phyloP scores from a whole-genome alignment of 1,284 basidiomycete species.

The Pisolithus thermaeus region DNA sequence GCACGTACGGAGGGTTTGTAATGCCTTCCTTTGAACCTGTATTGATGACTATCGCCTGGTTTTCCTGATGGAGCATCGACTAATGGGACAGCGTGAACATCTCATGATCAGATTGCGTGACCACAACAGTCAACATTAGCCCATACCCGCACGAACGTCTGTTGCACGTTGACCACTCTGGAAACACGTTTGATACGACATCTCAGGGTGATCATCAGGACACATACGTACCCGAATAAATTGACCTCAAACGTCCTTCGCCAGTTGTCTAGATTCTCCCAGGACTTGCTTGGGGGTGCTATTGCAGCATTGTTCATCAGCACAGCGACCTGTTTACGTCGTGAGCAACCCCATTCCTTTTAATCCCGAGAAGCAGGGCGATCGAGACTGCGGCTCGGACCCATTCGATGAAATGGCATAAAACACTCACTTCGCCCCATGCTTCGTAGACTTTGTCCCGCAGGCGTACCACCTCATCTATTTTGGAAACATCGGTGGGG shows the following conservation, averaged over 20 bases:
- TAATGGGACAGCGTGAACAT: constrained; percentile 19
- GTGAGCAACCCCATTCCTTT: neutral
- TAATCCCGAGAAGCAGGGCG: neutral
- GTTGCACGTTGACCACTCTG: constrained; percentile 83
- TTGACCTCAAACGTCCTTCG: constrained; percentile 74
- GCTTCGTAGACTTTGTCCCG: constrained; percentile 79
- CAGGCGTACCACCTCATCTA: constrained; percentile 66
- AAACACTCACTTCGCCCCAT: constrained; percentile 79
- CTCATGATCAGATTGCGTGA: neutral
- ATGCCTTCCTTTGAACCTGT: constrained; percentile 94
- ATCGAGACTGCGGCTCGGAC: constrained; percentile 9
- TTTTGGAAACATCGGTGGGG: constrained; percentile 75
- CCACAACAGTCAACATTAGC: neutral
- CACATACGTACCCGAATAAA: constrained; percentile 55
- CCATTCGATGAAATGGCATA: constrained; percentile 12
- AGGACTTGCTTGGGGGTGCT: constrained; percentile 53
- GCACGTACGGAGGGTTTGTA: constrained; percentile 80
- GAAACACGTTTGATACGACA: constrained; percentile 5
- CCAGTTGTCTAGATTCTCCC: constrained; percentile 68
- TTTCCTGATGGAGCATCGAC: constrained; percentile 80
- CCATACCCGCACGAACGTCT: constrained; percentile 78
- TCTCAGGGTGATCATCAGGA: neutral
- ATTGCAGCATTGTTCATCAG: constrained; percentile 87
- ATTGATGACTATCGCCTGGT: constrained; percentile 83
- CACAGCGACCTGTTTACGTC: constrained; percentile 61